Percentiles rank a stretch among this genome's conserved stretches.
Conservation (phyloP, 306 rosid genomes). For the Leucaena leucocephala region DNA sequence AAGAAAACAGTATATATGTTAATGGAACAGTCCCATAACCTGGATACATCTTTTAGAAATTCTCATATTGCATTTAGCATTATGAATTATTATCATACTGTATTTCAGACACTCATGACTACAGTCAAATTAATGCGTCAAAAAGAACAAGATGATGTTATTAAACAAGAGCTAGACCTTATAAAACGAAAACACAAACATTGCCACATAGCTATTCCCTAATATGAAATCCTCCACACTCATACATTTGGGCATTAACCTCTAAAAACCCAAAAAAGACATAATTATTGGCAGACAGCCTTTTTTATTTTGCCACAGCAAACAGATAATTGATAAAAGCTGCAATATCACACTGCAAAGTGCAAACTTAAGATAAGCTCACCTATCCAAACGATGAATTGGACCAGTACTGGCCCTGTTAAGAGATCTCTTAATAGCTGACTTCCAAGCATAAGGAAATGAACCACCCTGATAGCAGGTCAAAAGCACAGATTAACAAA, state of each 20-base stretch:
- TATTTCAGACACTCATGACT: not conserved
- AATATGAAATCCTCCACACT: not conserved
- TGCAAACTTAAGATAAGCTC: constrained; percentile 5
- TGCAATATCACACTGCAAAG: constrained; percentile 9
- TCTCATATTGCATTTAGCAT: not conserved
- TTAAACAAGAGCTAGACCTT: not conserved
- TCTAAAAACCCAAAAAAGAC: not conserved
- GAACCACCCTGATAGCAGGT: constrained; percentile 81
- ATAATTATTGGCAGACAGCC: not conserved
- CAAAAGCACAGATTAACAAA: constrained; percentile 32
- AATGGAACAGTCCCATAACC: not conserved
- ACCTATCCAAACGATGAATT: constrained; percentile 87
- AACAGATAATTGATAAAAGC: not conserved
- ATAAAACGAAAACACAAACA: not conserved
- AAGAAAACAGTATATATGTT: not conserved
- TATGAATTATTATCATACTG: not conserved
- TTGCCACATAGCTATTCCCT: not conserved
- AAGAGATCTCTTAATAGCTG: constrained; percentile 77
- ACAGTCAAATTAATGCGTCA: constrained; percentile 7
- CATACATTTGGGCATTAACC: not conserved
- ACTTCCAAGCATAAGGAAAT: constrained; percentile 91
- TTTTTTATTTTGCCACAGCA: not conserved
- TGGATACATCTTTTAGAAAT: not conserved
- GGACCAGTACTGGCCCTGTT: constrained; percentile 64
- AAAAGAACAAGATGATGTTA: not conserved